Evolutionary conservation across 345 rosid species (phyloP).

Genomic region (Crucihimalaya himalaica): DNA sequence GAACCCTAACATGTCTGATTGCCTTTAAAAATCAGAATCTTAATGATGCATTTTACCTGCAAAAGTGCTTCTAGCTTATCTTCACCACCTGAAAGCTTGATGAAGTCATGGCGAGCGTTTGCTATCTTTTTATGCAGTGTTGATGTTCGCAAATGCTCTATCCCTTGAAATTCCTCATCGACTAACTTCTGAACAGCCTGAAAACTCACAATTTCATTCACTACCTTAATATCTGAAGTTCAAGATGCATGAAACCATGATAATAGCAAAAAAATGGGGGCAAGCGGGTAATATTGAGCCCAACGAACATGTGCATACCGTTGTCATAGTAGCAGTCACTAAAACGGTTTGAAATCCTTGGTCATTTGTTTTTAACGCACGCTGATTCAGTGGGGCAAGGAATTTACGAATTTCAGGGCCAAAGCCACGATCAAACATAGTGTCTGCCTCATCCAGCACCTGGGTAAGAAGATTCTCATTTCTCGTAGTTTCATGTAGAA

Average conservation of each 20-base stretch:
- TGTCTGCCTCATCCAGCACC: conserved; percentile 99
- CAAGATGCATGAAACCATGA: conserved; percentile 7
- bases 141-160: conserved; percentile 85
- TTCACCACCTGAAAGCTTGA: conserved; percentile 84
- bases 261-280: background rate
- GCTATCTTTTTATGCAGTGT: conserved; percentile 90
- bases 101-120: conserved; percentile 88
- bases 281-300: background rate
- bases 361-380: conserved; percentile 63
- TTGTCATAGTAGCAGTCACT: conserved; percentile 92
- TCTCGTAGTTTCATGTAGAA: background rate
- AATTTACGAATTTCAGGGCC: conserved; percentile 95
- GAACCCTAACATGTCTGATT: conserved; percentile 9
- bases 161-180: conserved; percentile 93
- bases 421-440: conserved; percentile 97
- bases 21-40: background rate
- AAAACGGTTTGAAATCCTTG: conserved; percentile 84
- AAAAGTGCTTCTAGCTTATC: conserved; percentile 89
- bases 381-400: conserved; percentile 77
- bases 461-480: conserved; percentile 36
- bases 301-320: conserved; percentile 47
- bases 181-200: conserved; percentile 93
- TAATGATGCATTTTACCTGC: conserved; percentile 56
- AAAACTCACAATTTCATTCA: conserved; percentile 20
- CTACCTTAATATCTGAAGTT: background rate